These are phyloP conservation scores for Singerocomus inundabilis DNA, from an alignment of 1,284 basidiomycete species.

Conservation along the genomic window DNA sequence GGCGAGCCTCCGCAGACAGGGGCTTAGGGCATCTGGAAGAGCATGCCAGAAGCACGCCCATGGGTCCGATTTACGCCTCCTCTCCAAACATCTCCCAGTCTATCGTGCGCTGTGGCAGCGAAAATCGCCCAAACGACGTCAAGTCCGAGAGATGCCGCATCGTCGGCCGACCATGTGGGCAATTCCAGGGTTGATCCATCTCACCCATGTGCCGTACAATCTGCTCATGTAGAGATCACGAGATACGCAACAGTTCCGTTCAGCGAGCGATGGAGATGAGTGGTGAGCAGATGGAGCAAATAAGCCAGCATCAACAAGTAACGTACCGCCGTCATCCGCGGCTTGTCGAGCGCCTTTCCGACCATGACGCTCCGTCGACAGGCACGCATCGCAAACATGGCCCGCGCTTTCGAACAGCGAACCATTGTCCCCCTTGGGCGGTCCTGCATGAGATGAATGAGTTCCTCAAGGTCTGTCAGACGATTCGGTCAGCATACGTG, in stretches of 20 bases:
- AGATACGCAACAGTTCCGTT: not conserved
- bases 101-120: constrained; percentile 7
- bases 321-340: constrained; percentile 77
- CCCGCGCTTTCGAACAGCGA: constrained; percentile 87
- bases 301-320: not conserved
- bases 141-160: constrained; percentile 76
- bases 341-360: constrained; percentile 75
- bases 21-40: not conserved
- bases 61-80: not conserved
- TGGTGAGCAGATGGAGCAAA: not conserved
- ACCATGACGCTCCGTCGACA: constrained; percentile 98
- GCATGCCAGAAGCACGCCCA: not conserved
- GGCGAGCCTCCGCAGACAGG: not conserved
- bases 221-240: constrained; percentile 36
- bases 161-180: constrained; percentile 94
- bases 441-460: constrained; percentile 84
- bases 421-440: constrained; percentile 76
- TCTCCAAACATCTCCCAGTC: constrained; percentile 27
- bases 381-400: constrained; percentile 96
- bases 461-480: constrained; percentile 86
- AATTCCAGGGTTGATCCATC: constrained; percentile 98
- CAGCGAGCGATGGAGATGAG: not conserved
- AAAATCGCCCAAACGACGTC: constrained; percentile 29
- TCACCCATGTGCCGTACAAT: constrained; percentile 91
- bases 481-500: constrained; percentile 2